These are phyloP conservation scores for Podospora appendiculata DNA, from an alignment of 495 filamentous ascomycete species.

Conservation along the genomic window DNA sequence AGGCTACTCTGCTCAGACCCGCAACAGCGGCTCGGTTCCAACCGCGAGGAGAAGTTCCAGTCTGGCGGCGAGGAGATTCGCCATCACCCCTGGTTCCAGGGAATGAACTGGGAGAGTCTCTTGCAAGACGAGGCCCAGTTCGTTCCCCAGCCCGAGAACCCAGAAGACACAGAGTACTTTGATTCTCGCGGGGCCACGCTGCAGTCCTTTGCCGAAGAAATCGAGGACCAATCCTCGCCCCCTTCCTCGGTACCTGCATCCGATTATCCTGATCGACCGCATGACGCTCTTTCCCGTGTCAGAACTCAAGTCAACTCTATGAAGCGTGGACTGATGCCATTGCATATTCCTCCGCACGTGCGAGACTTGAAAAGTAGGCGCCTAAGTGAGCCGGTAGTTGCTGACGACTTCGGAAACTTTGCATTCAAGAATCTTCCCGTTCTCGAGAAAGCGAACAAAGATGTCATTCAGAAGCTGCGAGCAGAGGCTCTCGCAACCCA, in stretches of 20 bases:
- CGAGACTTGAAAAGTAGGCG: constrained; percentile 78
- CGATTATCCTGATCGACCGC: constrained; percentile 78
- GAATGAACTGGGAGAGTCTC: constrained; percentile 81
- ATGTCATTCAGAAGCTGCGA: constrained; percentile 90
- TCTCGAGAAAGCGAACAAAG: constrained; percentile 96
- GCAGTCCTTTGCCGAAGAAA: constrained; percentile 82
- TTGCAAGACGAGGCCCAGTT: constrained; percentile 92
- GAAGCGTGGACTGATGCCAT: constrained; percentile 85
- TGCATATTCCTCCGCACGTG: constrained; percentile 94
- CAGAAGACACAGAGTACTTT: constrained; percentile 97
- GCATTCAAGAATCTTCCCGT: constrained; percentile 96
- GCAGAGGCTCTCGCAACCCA: constrained; percentile 76
- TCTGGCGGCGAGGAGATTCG: constrained; percentile 87
- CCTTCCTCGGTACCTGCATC: constrained; percentile 53
- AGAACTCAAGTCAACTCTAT: constrained; percentile 70
- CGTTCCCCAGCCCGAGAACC: constrained; percentile 85
- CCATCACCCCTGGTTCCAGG: constrained; percentile 79
- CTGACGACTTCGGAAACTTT: constrained; percentile 94
- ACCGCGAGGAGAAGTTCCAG: constrained; percentile 66
- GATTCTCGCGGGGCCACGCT: constrained; percentile 85
- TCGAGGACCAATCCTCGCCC: constrained; percentile 83
- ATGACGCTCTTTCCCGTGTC: constrained; percentile 88
- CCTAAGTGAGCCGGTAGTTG: constrained; percentile 79
- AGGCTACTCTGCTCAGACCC: constrained; percentile 78
- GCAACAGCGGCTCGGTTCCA: constrained; percentile 71